These are phyloP conservation scores for Pyrrhoderma lamaoense DNA, from an alignment of 1,284 basidiomycete species.

Conservation along the genomic window DNA sequence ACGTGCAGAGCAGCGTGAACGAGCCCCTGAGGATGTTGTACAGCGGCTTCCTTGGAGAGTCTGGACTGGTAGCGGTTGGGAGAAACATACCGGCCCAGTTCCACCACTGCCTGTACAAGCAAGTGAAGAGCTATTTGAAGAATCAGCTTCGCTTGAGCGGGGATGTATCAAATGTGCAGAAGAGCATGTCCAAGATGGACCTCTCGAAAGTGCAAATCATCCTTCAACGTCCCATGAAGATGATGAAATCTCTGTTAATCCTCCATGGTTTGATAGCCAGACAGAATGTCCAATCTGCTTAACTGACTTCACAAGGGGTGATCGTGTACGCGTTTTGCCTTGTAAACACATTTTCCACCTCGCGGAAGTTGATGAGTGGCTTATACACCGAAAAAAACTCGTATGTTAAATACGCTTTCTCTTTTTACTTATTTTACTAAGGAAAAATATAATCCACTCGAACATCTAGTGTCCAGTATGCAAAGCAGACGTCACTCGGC, in stretches of 20 bases:
- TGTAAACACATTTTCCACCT: constrained; percentile 87
- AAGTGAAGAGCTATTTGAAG: constrained; percentile 23
- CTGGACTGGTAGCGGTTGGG: constrained; percentile 73
- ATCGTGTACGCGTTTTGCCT: constrained; percentile 81
- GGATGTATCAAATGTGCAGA: not conserved
- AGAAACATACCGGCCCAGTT: constrained; percentile 53
- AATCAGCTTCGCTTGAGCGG: not conserved
- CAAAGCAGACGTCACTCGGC: constrained; percentile 80
- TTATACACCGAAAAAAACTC: constrained; percentile 83
- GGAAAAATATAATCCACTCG: constrained; percentile 4
- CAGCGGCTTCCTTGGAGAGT: constrained; percentile 69
- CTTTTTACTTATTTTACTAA: not conserved
- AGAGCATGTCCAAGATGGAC: not conserved
- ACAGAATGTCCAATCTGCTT: constrained; percentile 87
- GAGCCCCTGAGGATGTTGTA: constrained; percentile 74
- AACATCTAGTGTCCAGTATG: constrained; percentile 72
- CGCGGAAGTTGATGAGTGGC: constrained; percentile 83
- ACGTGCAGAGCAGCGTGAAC: constrained; percentile 69
- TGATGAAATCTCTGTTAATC: constrained; percentile 28
- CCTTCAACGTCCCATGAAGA: constrained; percentile 38
- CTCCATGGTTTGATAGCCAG: constrained; percentile 69
- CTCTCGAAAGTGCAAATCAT: constrained; percentile 16
- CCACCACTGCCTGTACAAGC: constrained; percentile 26
- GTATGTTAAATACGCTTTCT: constrained; percentile 38
- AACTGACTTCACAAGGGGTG: constrained; percentile 75